Base-by-base conservation (phyloP, 352 stramenopile species). In the Pythium oligandrum region DNA sequence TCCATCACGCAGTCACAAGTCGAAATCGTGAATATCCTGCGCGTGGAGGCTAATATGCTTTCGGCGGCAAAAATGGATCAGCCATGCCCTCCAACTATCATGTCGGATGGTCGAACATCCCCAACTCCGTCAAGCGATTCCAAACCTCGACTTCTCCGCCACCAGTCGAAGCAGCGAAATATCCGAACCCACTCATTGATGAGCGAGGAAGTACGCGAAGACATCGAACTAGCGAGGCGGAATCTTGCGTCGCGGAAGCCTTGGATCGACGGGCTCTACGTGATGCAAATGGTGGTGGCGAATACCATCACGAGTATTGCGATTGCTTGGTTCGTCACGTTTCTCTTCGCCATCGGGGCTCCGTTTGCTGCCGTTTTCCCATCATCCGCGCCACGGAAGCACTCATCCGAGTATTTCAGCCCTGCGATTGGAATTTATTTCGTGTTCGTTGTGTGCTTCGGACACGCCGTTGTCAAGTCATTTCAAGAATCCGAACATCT, bases 271-370 rank as follows among this genome's bases (percentile, higher is more conserved):
- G 64, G 57, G 1, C 3, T 68, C 2, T 32, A 38, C 4, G 68
- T 73, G 33, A 73, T 76, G 53, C 52, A 49, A 38, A 66, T 76
- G 46, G 61, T 76, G 6, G n/a, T 67, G 5, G 51, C 30, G 40
- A 76, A 76, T 43, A 69, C 61, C 1, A 11, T 63, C 12, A 47
- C 59, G 36, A 61, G 58, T 37, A 44, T 71, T 32, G 2, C 66
- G 1, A 26, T 68, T 42, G 64, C 61, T 8, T 73, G 57, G 57
- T 8, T 51, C 2, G 40, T 57, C 32, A 44, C 60, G 31, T 33
- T 37, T 31, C 44, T 73, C 0, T 76, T 66, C 26, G 68, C 64
- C 1, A 32, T 71, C 10, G 64, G 64, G 1, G 62, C 64, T 32
- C 68, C 64, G 1, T 54, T 64, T 17, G 35, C 47, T 0, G 55